Evolutionary conservation across 169 alveolate species (phyloP).

Genomic region (Plasmodium vivax): DNA sequence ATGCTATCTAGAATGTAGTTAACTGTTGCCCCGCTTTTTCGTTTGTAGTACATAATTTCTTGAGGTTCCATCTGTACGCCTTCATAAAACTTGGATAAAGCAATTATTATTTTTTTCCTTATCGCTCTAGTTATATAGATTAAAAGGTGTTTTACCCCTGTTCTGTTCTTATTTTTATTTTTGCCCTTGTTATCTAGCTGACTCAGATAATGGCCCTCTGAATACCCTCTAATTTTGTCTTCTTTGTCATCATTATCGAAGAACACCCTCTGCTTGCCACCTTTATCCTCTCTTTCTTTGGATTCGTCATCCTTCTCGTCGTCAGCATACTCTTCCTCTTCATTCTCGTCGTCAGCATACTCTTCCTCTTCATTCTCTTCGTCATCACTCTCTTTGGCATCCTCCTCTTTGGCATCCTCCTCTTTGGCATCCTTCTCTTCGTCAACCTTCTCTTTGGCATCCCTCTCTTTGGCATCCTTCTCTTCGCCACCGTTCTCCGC

Average conservation of each 20-base stretch:
- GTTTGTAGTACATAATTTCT: conserved; percentile 21
- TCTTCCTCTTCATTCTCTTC: too few species aligned
- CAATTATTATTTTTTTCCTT: conserved; percentile 11
- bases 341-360: too few species aligned
- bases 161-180: neutral
- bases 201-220: neutral
- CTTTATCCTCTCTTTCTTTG: neutral
- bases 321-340: too few species aligned
- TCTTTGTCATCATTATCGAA: neutral
- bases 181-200: neutral
- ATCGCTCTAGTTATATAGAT: neutral
- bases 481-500: neutral
- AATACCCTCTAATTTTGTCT: neutral
- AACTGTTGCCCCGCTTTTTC: conserved; percentile 3
- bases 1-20: conserved; percentile 17
- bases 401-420: too few species aligned
- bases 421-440: too few species aligned
- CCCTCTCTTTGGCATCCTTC: neutral
- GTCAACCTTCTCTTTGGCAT: too few species aligned
- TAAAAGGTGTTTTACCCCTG: neutral
- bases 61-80: neutral
- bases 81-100: conserved; percentile 2
- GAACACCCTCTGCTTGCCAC: neutral
- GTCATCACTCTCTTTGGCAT: too few species aligned
- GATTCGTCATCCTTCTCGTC: too few species aligned